Conservation (phyloP, 2,329 filamentous ascomycete species). For the Aspergillus texensis region DNA sequence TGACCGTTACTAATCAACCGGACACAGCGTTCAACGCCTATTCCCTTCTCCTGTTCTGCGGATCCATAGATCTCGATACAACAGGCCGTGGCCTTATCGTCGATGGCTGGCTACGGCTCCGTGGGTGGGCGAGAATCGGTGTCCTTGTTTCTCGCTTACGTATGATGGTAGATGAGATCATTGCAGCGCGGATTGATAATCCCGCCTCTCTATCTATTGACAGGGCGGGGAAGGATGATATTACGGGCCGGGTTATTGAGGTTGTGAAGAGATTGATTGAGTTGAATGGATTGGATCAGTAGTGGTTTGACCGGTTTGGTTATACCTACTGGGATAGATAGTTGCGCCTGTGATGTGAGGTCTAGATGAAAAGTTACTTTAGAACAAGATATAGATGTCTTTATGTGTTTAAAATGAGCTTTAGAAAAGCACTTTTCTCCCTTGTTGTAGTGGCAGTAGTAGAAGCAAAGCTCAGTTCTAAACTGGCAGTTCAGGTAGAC, state of each 20-base stretch:
- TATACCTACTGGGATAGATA: conserved; percentile 1
- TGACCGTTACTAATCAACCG: conserved; percentile 7
- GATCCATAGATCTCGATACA: conserved; percentile 82
- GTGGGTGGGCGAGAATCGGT: conserved; percentile 93
- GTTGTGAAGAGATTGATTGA: conserved; percentile 81
- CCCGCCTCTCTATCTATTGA: conserved; percentile 58
- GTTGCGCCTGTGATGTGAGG: not conserved
- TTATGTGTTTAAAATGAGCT: not conserved
- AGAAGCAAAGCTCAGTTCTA: no score
- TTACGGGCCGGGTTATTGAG: conserved; percentile 62
- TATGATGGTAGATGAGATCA: conserved; percentile 81
- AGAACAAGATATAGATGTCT: not conserved
- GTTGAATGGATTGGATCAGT: conserved; percentile 78
- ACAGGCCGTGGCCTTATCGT: conserved; percentile 83
- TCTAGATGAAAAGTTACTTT: not conserved
- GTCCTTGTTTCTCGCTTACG: conserved; percentile 82
- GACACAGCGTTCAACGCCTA: conserved; percentile 79
- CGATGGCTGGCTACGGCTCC: conserved; percentile 83
- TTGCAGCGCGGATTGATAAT: conserved; percentile 79
- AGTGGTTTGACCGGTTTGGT: conserved; percentile 34
- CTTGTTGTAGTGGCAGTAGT: no score
- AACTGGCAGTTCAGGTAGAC: no score
- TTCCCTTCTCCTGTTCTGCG: conserved; percentile 83
- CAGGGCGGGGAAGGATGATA: conserved; percentile 15
- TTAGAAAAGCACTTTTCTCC: no score